Evolutionary conservation across 192 early-diverging fungal species (phyloP).

Genomic region (Powellomyces hirtus): DNA sequence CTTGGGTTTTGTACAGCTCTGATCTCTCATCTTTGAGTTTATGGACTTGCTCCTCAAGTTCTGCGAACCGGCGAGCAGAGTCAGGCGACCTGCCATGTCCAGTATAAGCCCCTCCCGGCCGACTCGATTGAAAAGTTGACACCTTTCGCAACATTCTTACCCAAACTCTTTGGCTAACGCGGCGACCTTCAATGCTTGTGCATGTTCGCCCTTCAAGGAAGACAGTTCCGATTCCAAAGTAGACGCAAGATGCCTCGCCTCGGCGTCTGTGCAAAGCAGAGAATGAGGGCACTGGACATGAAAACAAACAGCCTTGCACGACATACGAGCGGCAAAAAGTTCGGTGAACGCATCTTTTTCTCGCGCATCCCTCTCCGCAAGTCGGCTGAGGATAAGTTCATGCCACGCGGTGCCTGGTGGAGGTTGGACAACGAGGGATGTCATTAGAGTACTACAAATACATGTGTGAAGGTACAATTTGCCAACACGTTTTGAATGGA

Average conservation of each 20-base stretch:
- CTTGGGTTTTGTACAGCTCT: constrained; percentile 86
- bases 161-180: not conserved
- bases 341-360: constrained; percentile 10
- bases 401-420: constrained; percentile 7
- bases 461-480: no score
- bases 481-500: no score
- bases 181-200: not conserved
- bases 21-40: constrained; percentile 80
- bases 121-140: not conserved
- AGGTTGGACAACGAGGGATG: no score
- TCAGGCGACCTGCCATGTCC: constrained; percentile 22
- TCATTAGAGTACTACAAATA: no score
- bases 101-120: not conserved
- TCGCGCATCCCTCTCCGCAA: constrained; percentile 4
- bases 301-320: not conserved
- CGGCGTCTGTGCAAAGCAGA: not conserved
- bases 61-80: constrained; percentile 28
- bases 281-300: not conserved
- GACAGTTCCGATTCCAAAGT: not conserved
- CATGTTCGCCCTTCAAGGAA: not conserved
- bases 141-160: not conserved
- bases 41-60: constrained; percentile 74
- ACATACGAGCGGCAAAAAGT: constrained; percentile 12
- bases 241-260: not conserved
- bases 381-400: not conserved